Conservation (phyloP, 139 green algal species). For the Micractinium conductrix region DNA sequence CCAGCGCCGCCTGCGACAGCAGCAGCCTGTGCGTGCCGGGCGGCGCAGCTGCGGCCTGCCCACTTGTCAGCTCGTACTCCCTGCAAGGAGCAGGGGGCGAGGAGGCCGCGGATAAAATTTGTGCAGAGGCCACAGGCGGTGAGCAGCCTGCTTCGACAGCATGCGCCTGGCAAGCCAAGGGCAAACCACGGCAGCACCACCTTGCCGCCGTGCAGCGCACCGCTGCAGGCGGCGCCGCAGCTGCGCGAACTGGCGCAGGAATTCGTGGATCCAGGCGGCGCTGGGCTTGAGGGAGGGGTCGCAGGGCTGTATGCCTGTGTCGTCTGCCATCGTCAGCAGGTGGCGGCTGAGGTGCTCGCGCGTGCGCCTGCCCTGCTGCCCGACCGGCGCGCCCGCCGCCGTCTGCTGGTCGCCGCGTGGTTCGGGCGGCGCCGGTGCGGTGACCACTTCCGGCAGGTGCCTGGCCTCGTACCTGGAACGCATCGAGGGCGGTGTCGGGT, state of each 20-base stretch:
- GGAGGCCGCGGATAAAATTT: too few species aligned
- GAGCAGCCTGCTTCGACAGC: too few species aligned
- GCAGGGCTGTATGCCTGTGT: constrained; percentile 21
- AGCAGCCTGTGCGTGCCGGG: not conserved
- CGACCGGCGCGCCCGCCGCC: constrained; percentile 1
- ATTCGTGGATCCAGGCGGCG: constrained; percentile 36
- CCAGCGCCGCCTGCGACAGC: not conserved
- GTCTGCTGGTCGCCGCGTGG: constrained; percentile 24
- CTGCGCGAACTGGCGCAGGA: constrained; percentile 46
- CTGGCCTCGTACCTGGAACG: constrained; percentile 50
- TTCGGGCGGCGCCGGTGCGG: not conserved
- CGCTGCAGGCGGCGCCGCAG: constrained; percentile 39
- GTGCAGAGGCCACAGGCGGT: too few species aligned
- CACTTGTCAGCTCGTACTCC: constrained; percentile 16
- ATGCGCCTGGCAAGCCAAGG: too few species aligned
- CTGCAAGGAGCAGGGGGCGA: not conserved
- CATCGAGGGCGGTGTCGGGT: not conserved
- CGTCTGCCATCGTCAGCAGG: constrained; percentile 12
- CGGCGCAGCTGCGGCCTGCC: not conserved
- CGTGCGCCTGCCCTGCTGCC: not conserved
- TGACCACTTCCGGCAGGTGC: constrained; percentile 48
- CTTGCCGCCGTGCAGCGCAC: too few species aligned
- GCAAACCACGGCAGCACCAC: too few species aligned
- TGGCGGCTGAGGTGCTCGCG: not conserved
- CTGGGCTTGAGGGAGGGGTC: constrained; percentile 27